Conservation (phyloP, 2,329 filamentous ascomycete genomes). For the Alternaria conjuncta region DNA sequence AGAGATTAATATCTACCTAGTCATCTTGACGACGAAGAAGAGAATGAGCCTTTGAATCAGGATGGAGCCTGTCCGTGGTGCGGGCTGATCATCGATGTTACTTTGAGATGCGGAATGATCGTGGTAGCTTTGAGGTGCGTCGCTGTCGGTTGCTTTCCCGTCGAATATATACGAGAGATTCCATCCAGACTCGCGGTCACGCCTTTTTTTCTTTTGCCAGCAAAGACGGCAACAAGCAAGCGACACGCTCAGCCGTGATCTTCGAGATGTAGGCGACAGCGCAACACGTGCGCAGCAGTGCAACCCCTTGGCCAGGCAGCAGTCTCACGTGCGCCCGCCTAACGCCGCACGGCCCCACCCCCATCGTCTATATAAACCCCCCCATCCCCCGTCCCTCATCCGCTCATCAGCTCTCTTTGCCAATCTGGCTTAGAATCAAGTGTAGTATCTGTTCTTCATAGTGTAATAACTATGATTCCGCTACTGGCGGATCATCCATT, state of each 20-base stretch:
- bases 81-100: not conserved
- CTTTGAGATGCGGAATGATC: not conserved
- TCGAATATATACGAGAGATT: not conserved
- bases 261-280: not conserved
- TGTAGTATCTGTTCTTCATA: conserved; percentile 1
- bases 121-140: not conserved
- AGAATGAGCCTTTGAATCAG: not conserved
- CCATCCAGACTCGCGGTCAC: not conserved
- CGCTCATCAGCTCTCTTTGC: not conserved
- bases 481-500: not conserved
- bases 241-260: not conserved
- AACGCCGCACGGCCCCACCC: not conserved
- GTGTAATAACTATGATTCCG: not conserved
- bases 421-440: not conserved
- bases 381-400: not conserved
- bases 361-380: not conserved
- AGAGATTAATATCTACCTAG: not conserved
- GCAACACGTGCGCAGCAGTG: not conserved
- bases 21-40: not conserved
- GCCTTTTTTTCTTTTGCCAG: not conserved
- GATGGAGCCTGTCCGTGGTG: not conserved
- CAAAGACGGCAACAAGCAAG: not conserved
- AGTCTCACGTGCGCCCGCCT: not conserved
- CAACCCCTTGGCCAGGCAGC: not conserved
- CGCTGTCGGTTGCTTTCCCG: not conserved